Evolutionary conservation across 805 yeast species (phyloP), one percentile per base, ranked within the genome.

Genomic region (Priceomyces fermenticarens): DNA sequence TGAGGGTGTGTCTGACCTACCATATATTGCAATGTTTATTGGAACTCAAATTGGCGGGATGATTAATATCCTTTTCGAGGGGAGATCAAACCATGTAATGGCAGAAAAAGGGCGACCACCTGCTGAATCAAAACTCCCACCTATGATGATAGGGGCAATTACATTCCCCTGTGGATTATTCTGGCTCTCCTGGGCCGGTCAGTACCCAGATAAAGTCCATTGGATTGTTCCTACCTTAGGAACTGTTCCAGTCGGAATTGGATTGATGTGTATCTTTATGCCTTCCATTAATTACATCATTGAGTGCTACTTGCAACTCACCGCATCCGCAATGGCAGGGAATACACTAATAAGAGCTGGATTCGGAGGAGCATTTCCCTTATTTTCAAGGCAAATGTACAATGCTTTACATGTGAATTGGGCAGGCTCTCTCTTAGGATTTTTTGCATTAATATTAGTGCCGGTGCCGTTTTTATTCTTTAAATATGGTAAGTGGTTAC

Each of bases 151-250:
- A 27, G 87, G 90, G 28, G 79, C 81, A 20, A 44, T 84, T 38
- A 53, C 72, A 3, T 84, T 87, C 67, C 84, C 93, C 28, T 64
- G 79, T 38, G 95, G 95, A 36, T 63, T 87, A 46, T 68, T 87
- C 50, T 83, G 93, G 93, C 71, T 87, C 58, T 73, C 83, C 41
- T 87, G 95, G 95, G 67, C 88, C 3, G 95, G 93, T 55, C 74
- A 79, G 45, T 86, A 81, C 60, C 81, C 75, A 34, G 58, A 79
- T 20, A 58, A 61, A 11, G 76, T 84, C 25, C 93, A 82, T 54
- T 87, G 88, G 88, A 79, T 78, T 20, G 81, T 78, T 4, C 63
- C 75, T 3, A 62, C 60, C 5, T 45, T 71, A 12, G 64, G 73
- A 32, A 75, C 76, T 1, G 51, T 61, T 1, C 46, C 44, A 34